A percentile compares a stretch with the other conserved stretches of the same genome.
phyloP scores from a whole-genome alignment of 768 basidiomycete species.

The Pisolithus tinctorius region DNA sequence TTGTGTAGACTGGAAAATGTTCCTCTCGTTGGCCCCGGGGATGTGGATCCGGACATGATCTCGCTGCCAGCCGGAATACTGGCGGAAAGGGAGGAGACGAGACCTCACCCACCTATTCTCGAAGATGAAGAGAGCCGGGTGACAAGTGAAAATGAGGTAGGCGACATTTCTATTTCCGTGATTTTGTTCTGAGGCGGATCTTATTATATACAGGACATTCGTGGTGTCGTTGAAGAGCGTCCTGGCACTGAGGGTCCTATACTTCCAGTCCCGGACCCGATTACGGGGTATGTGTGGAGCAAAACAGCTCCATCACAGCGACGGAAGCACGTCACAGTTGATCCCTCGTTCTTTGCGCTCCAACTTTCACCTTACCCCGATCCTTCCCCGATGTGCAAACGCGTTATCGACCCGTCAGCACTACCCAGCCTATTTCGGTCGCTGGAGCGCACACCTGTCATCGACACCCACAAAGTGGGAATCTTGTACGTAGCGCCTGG shows the following conservation, averaged over 20 bases:
- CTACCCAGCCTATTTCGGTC: constrained; percentile 55
- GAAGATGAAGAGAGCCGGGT: constrained; percentile 13
- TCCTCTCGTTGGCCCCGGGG: constrained; percentile 77
- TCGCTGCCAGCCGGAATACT: constrained; percentile 68
- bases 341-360: constrained; percentile 79
- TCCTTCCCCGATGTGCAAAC: constrained; percentile 31
- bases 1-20: constrained; percentile 85
- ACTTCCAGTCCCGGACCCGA: constrained; percentile 54
- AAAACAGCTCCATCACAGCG: constrained; percentile 81
- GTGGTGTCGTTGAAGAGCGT: constrained; percentile 5
- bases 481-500: constrained; percentile 94
- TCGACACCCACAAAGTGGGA: constrained; percentile 95
- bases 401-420: constrained; percentile 46
- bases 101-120: constrained; percentile 22
- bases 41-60: constrained; percentile 72
- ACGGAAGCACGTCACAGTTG: constrained; percentile 77
- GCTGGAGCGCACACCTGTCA: constrained; percentile 84
- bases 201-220: constrained; percentile 19
- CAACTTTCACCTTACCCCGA: constrained; percentile 77
- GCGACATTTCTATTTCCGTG: background rate
- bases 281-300: constrained; percentile 87
- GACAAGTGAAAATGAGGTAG: constrained; percentile 4
- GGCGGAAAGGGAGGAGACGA: constrained; percentile 51
- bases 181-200: background rate
- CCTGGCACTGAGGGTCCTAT: constrained; percentile 6